Percentiles rank a stretch among this genome's conserved stretches.
phyloP scores from a whole-genome alignment of 352 stramenopile genomes.

The Phytophthora litchii region DNA sequence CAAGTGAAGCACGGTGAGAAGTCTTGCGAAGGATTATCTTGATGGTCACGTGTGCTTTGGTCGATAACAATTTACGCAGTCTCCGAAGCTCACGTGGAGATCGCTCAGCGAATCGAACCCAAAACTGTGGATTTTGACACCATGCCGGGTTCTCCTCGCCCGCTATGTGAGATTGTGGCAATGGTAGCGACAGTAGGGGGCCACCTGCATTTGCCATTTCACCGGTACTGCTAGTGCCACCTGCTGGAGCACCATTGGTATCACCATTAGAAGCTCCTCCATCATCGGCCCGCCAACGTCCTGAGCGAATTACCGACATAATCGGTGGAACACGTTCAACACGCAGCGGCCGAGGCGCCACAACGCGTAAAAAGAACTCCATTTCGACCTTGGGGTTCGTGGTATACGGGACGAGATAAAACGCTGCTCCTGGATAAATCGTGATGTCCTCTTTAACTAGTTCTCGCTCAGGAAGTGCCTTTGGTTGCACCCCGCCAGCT shows the following conservation, averaged over 20 bases:
- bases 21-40: slow-evolving; percentile 80
- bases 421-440: slow-evolving; percentile 72
- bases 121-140: slow-evolving; percentile 92
- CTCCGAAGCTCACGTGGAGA: slow-evolving; percentile 24
- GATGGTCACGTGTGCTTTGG: slow-evolving; percentile 58
- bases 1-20: slow-evolving; percentile 48
- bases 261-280: slow-evolving; percentile 33
- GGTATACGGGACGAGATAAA: slow-evolving; percentile 88
- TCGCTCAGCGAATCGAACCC: slow-evolving; percentile 56
- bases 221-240: slow-evolving; percentile 36
- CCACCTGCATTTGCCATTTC: slow-evolving; percentile 78
- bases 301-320: slow-evolving; percentile 63
- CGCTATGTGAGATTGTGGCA: slow-evolving; percentile 42
- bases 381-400: slow-evolving; percentile 85
- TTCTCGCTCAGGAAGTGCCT: slow-evolving; percentile 77
- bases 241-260: slow-evolving; percentile 39
- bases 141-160: slow-evolving; percentile 67
- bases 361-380: slow-evolving; percentile 91
- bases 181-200: slow-evolving; percentile 46
- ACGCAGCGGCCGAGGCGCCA: slow-evolving; percentile 69
- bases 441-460: slow-evolving; percentile 75
- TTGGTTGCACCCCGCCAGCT: slow-evolving; percentile 14
- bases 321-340: slow-evolving; percentile 79
- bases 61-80: slow-evolving; percentile 32
- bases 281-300: slow-evolving; percentile 67